These are phyloP conservation scores for Artemisia argyi DNA, from an alignment of 129 eudicot genomes.

Conservation along the genomic window DNA sequence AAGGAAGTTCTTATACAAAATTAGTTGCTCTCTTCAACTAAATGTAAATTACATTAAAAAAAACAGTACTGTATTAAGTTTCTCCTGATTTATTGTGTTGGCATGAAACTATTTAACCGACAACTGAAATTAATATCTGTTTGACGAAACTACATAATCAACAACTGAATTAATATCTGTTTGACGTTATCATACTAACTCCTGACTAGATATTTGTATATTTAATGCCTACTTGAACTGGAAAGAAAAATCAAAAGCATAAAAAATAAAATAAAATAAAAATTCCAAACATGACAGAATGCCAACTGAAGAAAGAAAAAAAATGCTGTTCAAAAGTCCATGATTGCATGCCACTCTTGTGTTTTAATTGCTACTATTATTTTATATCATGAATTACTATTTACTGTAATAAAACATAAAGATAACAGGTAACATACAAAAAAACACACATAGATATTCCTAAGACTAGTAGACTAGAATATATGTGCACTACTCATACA, in stretches of 20 bases:
- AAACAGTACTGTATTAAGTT: too few relatives aligned
- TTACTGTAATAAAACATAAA: conserved; percentile 5
- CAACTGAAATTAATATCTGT: too few relatives aligned
- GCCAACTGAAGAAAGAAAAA: conserved; percentile 9
- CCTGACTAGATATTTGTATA: conserved; percentile 1
- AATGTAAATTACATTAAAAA: too few relatives aligned
- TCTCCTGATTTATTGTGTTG: not conserved
- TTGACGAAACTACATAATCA: too few relatives aligned
- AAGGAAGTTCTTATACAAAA: too few relatives aligned
- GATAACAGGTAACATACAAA: not conserved
- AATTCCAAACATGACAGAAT: conserved; percentile 4
- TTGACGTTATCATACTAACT: not conserved
- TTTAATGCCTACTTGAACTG: conserved; percentile 7
- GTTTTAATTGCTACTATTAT: not conserved
- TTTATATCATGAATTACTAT: not conserved
- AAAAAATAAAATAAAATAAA: not conserved
- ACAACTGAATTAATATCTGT: too few relatives aligned
- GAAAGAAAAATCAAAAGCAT: conserved; percentile 11
- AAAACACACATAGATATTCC: conserved; percentile 8
- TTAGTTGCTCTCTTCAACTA: too few relatives aligned
- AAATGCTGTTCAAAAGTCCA: conserved; percentile 15
- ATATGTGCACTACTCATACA: not conserved
- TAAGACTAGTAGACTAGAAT: conserved; percentile 3
- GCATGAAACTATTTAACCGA: not conserved
- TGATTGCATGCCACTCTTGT: conserved; percentile 12